Percentiles rank a stretch among this genome's conserved stretches.
Evolutionary conservation across 2,329 filamentous ascomycete species (phyloP).

Genomic region (Rachicladosporium sp.): DNA sequence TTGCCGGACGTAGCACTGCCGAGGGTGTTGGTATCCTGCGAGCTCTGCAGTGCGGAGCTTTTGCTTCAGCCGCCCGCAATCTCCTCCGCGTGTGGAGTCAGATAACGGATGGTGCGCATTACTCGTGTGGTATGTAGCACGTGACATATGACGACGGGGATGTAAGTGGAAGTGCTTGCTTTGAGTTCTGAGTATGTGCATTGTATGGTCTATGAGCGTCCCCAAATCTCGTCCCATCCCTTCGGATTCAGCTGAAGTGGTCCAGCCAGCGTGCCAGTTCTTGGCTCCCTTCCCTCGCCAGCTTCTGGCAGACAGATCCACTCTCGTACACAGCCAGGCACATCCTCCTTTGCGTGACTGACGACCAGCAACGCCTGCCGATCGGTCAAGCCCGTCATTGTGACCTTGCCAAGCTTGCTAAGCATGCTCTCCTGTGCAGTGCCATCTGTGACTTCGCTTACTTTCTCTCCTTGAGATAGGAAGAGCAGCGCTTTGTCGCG

Average conservation of each 20-base stretch:
- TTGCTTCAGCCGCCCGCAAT: too few relatives aligned
- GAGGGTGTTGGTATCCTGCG: too few relatives aligned
- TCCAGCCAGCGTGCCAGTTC: constrained; percentile 47
- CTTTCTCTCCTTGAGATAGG: constrained; percentile 41
- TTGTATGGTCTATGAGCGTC: background rate
- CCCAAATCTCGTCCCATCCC: constrained; percentile 23
- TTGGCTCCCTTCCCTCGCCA: constrained; percentile 47
- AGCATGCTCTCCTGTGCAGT: constrained; percentile 12
- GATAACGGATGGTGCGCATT: too few relatives aligned
- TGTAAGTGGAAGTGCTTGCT: too few relatives aligned
- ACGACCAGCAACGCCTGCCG: constrained; percentile 82
- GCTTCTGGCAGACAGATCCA: constrained; percentile 79
- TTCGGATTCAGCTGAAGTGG: constrained; percentile 20
- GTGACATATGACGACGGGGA: too few relatives aligned
- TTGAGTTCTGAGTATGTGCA: too few relatives aligned
- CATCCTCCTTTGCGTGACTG: constrained; percentile 80
- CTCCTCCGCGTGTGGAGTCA: too few relatives aligned
- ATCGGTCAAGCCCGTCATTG: constrained; percentile 50
- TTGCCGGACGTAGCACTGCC: too few relatives aligned
- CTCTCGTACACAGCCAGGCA: constrained; percentile 69
- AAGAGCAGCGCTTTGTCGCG: constrained; percentile 82
- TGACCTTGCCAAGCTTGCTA: constrained; percentile 30
- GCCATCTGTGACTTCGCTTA: constrained; percentile 5
- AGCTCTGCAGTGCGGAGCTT: too few relatives aligned
- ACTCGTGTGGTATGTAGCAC: too few relatives aligned